A percentile compares a stretch with the other conserved stretches of the same genome.
Evolutionary conservation across 2,329 filamentous ascomycete species (phyloP).

Genomic region (Talaromyces islandicus): DNA sequence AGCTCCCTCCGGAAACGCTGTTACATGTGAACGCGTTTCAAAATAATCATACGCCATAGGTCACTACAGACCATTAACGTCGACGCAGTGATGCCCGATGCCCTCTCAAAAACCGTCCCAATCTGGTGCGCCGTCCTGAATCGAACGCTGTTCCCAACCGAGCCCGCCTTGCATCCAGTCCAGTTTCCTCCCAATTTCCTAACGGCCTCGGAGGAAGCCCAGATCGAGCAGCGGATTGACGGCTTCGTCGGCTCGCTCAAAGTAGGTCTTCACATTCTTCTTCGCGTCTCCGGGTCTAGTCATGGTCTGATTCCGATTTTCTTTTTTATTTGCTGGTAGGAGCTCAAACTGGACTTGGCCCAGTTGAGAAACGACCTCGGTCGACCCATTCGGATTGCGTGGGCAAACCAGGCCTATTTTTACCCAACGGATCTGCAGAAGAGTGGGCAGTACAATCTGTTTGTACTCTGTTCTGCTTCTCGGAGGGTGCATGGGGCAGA

Average conservation of each 20-base stretch:
- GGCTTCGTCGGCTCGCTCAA: conserved; percentile 48
- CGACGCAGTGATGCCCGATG: conserved; percentile 74
- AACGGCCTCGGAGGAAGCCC: conserved; percentile 67
- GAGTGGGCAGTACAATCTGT: conserved; percentile 57
- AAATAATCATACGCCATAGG: neutral
- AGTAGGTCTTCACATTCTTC: conserved; percentile 19
- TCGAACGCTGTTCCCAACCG: conserved; percentile 63
- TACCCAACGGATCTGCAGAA: conserved; percentile 40
- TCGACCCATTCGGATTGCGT: conserved; percentile 71
- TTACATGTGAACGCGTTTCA: conserved; percentile 13
- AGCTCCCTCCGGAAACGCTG: conserved; percentile 3
- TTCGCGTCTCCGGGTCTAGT: neutral
- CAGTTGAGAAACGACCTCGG: conserved; percentile 51
- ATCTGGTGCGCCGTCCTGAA: conserved; percentile 92
- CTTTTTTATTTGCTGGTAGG: conserved; percentile 35
- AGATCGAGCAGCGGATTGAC: conserved; percentile 63
- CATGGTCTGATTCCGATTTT: conserved; percentile 20
- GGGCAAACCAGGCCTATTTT: conserved; percentile 66
- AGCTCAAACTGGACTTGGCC: conserved; percentile 56
- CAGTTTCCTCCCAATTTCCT: conserved; percentile 68
- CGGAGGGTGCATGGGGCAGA: conserved; percentile 64
- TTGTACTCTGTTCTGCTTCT: conserved; percentile 84
- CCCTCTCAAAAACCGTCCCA: conserved; percentile 85
- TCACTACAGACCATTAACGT: neutral
- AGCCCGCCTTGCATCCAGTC: conserved; percentile 47